Base-by-base conservation (phyloP, 139 green algal species). In the Gonium pectorale region DNA sequence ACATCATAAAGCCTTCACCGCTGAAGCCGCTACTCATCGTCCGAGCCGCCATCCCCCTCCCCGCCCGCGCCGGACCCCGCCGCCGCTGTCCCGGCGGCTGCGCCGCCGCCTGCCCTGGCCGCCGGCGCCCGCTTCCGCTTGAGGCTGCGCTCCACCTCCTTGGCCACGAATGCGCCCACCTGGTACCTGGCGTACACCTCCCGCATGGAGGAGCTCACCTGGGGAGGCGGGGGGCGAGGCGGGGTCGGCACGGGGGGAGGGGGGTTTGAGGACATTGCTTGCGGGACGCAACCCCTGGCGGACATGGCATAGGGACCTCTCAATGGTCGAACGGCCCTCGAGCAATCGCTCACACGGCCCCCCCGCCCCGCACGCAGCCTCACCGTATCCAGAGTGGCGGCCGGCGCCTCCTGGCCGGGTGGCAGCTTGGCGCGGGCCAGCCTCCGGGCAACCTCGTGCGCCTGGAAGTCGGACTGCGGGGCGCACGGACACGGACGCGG, bases 131-230 rank as follows among this genome's bases (percentile, higher is more conserved):
- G 43, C 43, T 31, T 11, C 35, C 41, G 43, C 8, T 41, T 41
- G 7, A 27, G 6, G 19, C 43, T 13, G 43, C 17, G 60, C 37
- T 19, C 38, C 26, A 81, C 19, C 73, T 81, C 73, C 9, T 37
- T 37, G 37, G 37, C 73, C 52, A 81, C 73, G 2, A 81, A 54
- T 9, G 8, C 37, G 26, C 24, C 52, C 73, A 81, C 37, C 37
- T 54, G 24, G 73, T 69, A 69, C 37, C 56, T 54, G 26, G 24
- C 54, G 54, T 81, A 37, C 3, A 38, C 73, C 54, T 68, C 73
- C 11, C 73, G 51, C 73, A 81, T 64, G 37, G 26, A 21, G 27
- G 73, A 11, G 38, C 26, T 31, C 37, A 68, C 54, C 73, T 81
- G 73, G 3, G 22, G 4, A 19, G 26, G 41, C 41, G 26, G 27